phyloP scores from a whole-genome alignment of 192 early-diverging fungal species.

The Coemansia sp. region DNA sequence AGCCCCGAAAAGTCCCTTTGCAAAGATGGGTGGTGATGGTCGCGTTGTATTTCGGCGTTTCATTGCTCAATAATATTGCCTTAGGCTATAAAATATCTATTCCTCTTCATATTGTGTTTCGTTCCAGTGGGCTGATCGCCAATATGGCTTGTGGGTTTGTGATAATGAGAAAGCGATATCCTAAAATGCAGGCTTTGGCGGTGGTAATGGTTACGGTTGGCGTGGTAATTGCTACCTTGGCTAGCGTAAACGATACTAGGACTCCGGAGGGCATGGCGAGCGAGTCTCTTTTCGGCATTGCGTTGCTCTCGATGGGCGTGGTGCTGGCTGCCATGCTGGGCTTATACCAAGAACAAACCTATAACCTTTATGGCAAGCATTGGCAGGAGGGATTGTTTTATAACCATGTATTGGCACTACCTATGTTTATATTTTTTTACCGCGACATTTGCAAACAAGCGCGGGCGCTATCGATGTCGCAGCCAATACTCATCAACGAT shows the following conservation, averaged over 20 bases:
- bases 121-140: constrained; percentile 77
- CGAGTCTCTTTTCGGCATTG: constrained; percentile 67
- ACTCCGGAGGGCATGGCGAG: neutral
- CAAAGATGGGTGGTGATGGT: constrained; percentile 73
- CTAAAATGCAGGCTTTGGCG: constrained; percentile 51
- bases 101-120: constrained; percentile 89
- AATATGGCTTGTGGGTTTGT: constrained; percentile 76
- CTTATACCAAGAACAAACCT: constrained; percentile 78
- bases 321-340: constrained; percentile 78
- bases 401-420: constrained; percentile 76
- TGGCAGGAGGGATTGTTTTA: constrained; percentile 93
- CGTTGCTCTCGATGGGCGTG: constrained; percentile 67
- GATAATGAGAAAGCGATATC: constrained; percentile 62
- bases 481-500: constrained; percentile 14
- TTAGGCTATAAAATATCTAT: constrained; percentile 79
- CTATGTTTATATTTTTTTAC: constrained; percentile 74
- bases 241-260: constrained; percentile 9
- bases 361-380: constrained; percentile 69
- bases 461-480: constrained; percentile 47
- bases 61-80: constrained; percentile 79
- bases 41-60: constrained; percentile 71
- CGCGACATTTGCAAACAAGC: constrained; percentile 61
- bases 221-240: constrained; percentile 68
- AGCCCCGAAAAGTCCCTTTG: constrained; percentile 65
- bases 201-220: constrained; percentile 77